These are phyloP conservation scores for Hemileccinum impolitum DNA, from an alignment of 768 basidiomycete genomes.

Conservation along the genomic window DNA sequence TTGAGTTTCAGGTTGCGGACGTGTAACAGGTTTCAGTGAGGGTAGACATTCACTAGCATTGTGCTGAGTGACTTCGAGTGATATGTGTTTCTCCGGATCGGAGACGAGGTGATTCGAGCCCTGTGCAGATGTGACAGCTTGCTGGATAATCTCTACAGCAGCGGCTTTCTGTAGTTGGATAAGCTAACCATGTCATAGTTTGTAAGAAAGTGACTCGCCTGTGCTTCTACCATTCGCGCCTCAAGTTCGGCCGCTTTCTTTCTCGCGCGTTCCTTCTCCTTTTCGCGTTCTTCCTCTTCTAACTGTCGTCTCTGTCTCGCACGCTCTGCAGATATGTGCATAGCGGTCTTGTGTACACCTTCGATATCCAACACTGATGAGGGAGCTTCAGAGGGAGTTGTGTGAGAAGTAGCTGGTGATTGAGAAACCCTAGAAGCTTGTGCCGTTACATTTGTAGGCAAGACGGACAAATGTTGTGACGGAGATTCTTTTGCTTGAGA, in stretches of 20 bases:
- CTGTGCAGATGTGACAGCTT: constrained; percentile 36
- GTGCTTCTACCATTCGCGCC: constrained; percentile 49
- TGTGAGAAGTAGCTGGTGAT: constrained; percentile 41
- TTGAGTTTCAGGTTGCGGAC: too few relatives aligned
- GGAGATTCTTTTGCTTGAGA: constrained; percentile 46
- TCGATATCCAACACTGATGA: constrained; percentile 48
- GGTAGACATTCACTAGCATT: constrained; percentile 31
- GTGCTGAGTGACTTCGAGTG: constrained; percentile 2
- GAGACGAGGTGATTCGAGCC: constrained; percentile 1
- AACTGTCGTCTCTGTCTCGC: constrained; percentile 76
- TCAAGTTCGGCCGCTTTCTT: constrained; percentile 78
- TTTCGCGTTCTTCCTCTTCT: constrained; percentile 81
- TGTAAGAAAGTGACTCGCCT: constrained; percentile 14
- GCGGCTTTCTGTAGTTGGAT: constrained; percentile 32
- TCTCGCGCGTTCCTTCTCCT: constrained; percentile 74
- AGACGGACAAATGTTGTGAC: constrained; percentile 31
- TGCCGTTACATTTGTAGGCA: constrained; percentile 12
- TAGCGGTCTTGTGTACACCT: constrained; percentile 65
- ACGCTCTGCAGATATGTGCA: constrained; percentile 83
- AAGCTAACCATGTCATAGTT: constrained; percentile 9
- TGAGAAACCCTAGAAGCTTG: constrained; percentile 30
- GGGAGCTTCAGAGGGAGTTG: constrained; percentile 36
- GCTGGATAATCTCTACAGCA: constrained; percentile 45
- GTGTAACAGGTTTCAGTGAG: constrained; percentile 33
- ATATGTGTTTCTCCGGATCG: constrained; percentile 4